Base-by-base conservation (phyloP, 345 rosid genomes). In the Eucalyptus tenuipes region DNA sequence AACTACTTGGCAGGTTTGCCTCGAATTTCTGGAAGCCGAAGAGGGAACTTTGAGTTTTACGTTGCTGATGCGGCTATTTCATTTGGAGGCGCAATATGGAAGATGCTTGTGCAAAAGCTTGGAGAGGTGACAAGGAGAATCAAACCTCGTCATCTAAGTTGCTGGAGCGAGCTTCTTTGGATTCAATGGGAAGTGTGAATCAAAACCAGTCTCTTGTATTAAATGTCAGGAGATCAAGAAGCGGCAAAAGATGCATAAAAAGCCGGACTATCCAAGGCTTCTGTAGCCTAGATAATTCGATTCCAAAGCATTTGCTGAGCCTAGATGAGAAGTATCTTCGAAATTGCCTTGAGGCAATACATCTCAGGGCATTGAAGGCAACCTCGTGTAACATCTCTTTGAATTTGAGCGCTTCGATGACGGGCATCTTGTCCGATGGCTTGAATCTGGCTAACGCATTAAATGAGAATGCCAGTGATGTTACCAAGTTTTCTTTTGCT, bases 311-410 rank as follows among this genome's bases (percentile, higher is more conserved):
- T 93, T 71, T 97, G 94, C 94, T 95, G 57, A 92, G 94, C 49
- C 86, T 93, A 12, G 97, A 97, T 89, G 99, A 96, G 90, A 96
- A 94, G 89, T 95, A 94, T 91, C 95, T 96, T 11, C 96, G 94
- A 11, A 90, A 91, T 45, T 97, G 99, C 91, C 94, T 97, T 45
- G 95, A 97, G 49, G 79, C 91, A 89, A 95, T 96, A 85, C 95
- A 93, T 85, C 82, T 90, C 48, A 92, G 93, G 57, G 94, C 96
- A 52, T 93, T 93, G 44, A 95, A 94, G 91, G 91, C 94, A 49
- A 91, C 92, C 27, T 89, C 93, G 20, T 92, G 92, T 85, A 88
- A 91, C 80, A 87, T 93, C 82, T 93, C 96, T 47, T 82, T 93
- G 88, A 90, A 92, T 88, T 90, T 88, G 59, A 92, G 91, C 85